These are phyloP conservation scores for Thermoascus crustaceus DNA, from an alignment of 2,329 filamentous ascomycete genomes.

Conservation along the genomic window DNA sequence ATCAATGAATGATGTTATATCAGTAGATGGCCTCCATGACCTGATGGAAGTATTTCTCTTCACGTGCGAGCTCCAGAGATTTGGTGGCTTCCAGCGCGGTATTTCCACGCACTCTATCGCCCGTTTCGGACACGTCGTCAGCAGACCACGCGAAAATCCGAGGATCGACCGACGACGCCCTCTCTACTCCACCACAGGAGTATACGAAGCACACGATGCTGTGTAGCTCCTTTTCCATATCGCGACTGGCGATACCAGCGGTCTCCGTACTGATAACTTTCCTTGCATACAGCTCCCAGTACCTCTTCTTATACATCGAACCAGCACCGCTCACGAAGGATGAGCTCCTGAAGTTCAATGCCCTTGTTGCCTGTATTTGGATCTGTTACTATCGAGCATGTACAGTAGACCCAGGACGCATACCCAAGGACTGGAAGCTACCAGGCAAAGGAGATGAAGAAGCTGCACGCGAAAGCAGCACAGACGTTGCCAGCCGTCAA, in stretches of 20 bases:
- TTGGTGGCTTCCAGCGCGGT: not conserved
- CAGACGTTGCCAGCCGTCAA: conserved; percentile 19
- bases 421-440: conserved; percentile 39
- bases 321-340: conserved; percentile 43
- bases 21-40: not conserved
- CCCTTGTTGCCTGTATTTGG: conserved; percentile 46
- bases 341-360: conserved; percentile 49
- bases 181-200: no score
- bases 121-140: not conserved
- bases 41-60: not conserved
- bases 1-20: not conserved
- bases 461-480: conserved; percentile 13
- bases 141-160: conserved; percentile 2
- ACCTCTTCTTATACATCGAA: conserved; percentile 48
- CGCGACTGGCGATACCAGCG: conserved; percentile 44
- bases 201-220: conserved; percentile 12
- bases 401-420: conserved; percentile 48
- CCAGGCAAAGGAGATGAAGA: conserved; percentile 8
- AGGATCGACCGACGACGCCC: not conserved
- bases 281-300: conserved; percentile 53
- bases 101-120: not conserved
- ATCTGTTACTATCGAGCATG: conserved; percentile 54
- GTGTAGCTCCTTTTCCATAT: conserved; percentile 20
- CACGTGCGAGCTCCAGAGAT: not conserved
- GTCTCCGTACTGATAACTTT: conserved; percentile 50